Evolutionary conservation across 1,284 basidiomycete species (phyloP).

Genomic region (Ganoderma sinense): DNA sequence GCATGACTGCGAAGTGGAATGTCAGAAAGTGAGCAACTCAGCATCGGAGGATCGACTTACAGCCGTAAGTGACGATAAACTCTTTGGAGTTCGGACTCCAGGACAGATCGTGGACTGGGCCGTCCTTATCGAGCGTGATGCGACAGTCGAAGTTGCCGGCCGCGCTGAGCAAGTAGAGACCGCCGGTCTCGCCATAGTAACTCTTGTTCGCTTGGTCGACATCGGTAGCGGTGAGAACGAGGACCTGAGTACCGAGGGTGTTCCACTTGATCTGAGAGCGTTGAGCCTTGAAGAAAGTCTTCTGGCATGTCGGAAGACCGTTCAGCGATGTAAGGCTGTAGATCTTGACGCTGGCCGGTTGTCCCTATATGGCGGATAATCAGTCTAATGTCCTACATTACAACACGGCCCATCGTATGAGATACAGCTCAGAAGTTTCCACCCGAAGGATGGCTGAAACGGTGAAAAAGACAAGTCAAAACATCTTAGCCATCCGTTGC

Average conservation of each 20-base stretch:
- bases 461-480: too few species aligned
- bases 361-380: constrained; percentile 60
- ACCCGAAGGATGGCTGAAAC: too few species aligned
- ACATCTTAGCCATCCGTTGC: too few species aligned
- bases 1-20: constrained; percentile 74
- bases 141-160: constrained; percentile 96
- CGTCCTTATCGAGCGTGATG: constrained; percentile 94
- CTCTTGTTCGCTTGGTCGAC: constrained; percentile 97
- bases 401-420: too few species aligned
- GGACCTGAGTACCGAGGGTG: constrained; percentile 84
- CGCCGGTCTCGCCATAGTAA: constrained; percentile 96
- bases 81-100: constrained; percentile 99
- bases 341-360: constrained; percentile 91
- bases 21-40: not conserved
- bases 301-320: constrained; percentile 74
- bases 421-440: not conserved
- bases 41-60: constrained; percentile 55
- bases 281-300: constrained; percentile 98
- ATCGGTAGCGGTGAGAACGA: constrained; percentile 94
- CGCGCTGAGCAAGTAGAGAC: constrained; percentile 92
- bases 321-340: constrained; percentile 77
- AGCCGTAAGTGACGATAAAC: constrained; percentile 96
- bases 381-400: not conserved
- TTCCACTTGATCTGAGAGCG: constrained; percentile 97
- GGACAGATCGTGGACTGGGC: constrained; percentile 95